phyloP scores from a whole-genome alignment of 2,329 filamentous ascomycete genomes.

The Stachybotrys chlorohalonatus region DNA sequence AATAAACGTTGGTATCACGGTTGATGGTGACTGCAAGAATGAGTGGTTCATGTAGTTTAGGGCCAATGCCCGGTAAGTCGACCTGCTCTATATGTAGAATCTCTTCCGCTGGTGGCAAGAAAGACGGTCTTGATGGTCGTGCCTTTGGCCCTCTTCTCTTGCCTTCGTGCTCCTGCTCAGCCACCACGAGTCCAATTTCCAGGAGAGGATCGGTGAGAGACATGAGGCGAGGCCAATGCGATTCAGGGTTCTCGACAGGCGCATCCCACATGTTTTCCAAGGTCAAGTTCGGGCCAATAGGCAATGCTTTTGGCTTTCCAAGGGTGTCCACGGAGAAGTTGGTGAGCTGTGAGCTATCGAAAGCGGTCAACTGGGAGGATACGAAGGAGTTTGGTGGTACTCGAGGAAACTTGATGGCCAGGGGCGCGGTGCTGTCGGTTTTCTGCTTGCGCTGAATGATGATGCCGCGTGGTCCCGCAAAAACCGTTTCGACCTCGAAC shows the following conservation, averaged over 20 bases:
- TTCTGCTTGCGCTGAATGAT: constrained; percentile 74
- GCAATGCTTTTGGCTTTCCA: constrained; percentile 45
- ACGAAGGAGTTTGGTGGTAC: constrained; percentile 80
- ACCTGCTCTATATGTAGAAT: constrained; percentile 72
- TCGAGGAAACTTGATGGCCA: constrained; percentile 46
- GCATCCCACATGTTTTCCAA: constrained; percentile 50
- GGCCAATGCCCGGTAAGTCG: constrained; percentile 40
- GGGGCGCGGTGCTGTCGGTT: constrained; percentile 36
- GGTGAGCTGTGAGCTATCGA: constrained; percentile 40
- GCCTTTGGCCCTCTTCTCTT: constrained; percentile 18
- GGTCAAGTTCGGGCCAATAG: constrained; percentile 41
- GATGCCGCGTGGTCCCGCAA: constrained; percentile 73
- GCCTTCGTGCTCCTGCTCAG: constrained; percentile 35
- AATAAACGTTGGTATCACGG: constrained; percentile 65
- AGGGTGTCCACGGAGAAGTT: constrained; percentile 49
- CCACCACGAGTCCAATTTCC: constrained; percentile 76
- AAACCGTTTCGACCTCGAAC: constrained; percentile 85
- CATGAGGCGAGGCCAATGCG: constrained; percentile 66
- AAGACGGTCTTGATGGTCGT: constrained; percentile 32
- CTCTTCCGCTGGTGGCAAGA: constrained; percentile 70
- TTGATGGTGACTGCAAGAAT: constrained; percentile 77
- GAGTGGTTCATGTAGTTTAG: constrained; percentile 39
- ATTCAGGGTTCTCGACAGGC: constrained; percentile 41
- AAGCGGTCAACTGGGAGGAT: constrained; percentile 53
- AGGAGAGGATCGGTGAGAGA: constrained; percentile 78